These are phyloP conservation scores for Aspergillus viridinutans DNA, from an alignment of 2,329 filamentous ascomycete genomes.

Conservation along the genomic window DNA sequence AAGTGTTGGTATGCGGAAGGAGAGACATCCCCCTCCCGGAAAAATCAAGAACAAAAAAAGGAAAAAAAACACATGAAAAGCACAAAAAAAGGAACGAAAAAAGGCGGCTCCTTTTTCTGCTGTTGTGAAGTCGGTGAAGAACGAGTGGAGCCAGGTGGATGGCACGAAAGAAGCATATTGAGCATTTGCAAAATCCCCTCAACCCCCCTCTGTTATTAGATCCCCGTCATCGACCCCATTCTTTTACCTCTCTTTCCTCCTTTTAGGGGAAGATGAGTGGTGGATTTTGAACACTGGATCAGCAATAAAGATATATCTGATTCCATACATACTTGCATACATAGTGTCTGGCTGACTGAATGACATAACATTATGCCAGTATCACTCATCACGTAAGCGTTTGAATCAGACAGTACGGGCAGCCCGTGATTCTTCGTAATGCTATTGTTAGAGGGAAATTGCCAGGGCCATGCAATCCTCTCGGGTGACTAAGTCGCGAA, in stretches of 20 bases:
- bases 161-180: not conserved
- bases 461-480: no score
- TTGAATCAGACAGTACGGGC: not conserved
- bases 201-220: not conserved
- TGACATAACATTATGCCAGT: not conserved
- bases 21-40: conserved; percentile 5
- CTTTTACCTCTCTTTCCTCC: not conserved
- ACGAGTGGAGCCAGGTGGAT: not conserved
- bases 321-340: conserved; percentile 5
- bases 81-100: conserved; percentile 3
- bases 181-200: conserved; percentile 1
- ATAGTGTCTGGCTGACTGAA: conserved; percentile 8
- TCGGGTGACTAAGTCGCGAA: no score
- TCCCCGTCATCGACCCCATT: conserved; percentile 4
- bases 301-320: not conserved
- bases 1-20: not conserved
- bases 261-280: not conserved
- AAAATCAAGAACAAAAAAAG: conserved; percentile 1
- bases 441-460: not conserved
- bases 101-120: conserved; percentile 5
- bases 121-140: not conserved
- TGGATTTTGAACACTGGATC: not conserved
- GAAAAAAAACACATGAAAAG: not conserved
- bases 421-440: not conserved
- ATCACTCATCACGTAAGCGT: not conserved